phyloP scores from a whole-genome alignment of 2,329 filamentous ascomycete species.

The Dactylonectria estremocensis region DNA sequence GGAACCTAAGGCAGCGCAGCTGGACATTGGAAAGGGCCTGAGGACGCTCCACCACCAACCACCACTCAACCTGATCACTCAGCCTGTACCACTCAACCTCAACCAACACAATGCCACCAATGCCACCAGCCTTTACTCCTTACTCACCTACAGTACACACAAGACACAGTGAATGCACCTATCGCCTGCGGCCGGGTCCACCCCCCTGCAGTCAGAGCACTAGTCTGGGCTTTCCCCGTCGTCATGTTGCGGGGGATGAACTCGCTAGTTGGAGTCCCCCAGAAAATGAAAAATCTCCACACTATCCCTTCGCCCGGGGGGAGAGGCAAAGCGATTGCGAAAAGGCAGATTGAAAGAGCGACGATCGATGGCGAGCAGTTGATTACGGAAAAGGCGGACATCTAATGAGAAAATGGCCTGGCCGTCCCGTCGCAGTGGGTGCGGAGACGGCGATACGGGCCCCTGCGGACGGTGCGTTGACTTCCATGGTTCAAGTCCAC shows the following conservation, averaged over 20 bases:
- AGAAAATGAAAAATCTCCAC: conserved; percentile 40
- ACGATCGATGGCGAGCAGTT: not conserved
- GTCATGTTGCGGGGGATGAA: conserved; percentile 44
- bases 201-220: conserved; percentile 8
- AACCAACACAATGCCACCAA: not conserved
- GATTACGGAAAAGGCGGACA: not conserved
- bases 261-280: conserved; percentile 42
- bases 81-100: too few relatives aligned
- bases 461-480: not conserved
- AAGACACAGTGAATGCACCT: not conserved
- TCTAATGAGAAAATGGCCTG: not conserved
- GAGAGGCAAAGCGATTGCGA: not conserved
- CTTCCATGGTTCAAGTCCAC: too few relatives aligned
- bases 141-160: too few relatives aligned
- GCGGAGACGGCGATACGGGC: conserved; percentile 26
- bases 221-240: conserved; percentile 34
- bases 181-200: conserved; percentile 27
- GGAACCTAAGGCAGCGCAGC: not conserved
- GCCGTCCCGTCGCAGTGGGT: conserved; percentile 37
- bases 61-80: not conserved
- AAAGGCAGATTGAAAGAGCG: too few relatives aligned
- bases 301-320: conserved; percentile 47
- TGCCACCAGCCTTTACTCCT: not conserved
- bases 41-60: not conserved
- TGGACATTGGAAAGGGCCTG: not conserved